Evolutionary conservation across 768 basidiomycete genomes (phyloP).

Genomic region (Termitomyces sp.): DNA sequence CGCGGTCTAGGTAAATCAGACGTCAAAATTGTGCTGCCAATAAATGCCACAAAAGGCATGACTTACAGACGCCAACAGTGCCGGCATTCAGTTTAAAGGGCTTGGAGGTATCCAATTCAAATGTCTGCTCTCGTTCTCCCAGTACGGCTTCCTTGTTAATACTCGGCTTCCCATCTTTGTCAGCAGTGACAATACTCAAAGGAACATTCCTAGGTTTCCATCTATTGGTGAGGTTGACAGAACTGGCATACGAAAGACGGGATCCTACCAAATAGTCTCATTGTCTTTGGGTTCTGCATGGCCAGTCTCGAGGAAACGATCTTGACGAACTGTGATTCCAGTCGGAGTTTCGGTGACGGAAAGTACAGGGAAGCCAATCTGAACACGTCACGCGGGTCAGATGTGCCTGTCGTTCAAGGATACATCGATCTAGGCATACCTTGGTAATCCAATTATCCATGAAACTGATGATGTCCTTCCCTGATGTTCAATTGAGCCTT

Average conservation of each 20-base stretch:
- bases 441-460: conserved; percentile 93
- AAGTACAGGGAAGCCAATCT: conserved; percentile 83
- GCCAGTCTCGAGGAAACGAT: conserved; percentile 88
- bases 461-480: conserved; percentile 65
- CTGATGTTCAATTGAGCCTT: conserved; percentile 20
- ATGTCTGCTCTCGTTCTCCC: conserved; percentile 57
- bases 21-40: background rate
- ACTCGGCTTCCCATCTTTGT: conserved; percentile 47
- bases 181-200: conserved; percentile 63
- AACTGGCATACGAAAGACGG: background rate
- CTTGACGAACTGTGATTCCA: conserved; percentile 79
- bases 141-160: conserved; percentile 65
- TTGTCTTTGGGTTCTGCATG: conserved; percentile 77
- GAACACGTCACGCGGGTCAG: conserved; percentile 23
- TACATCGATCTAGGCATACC: conserved; percentile 26
- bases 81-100: conserved; percentile 90
- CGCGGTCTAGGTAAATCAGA: conserved; percentile 54
- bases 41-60: background rate
- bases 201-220: conserved; percentile 65
- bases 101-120: conserved; percentile 68
- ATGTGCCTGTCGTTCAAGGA: conserved; percentile 12
- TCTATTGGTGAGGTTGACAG: background rate
- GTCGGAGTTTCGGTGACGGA: conserved; percentile 73
- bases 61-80: conserved; percentile 85
- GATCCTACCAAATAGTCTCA: conserved; percentile 72